phyloP scores from a whole-genome alignment of 495 filamentous ascomycete genomes.

The Trichoderma orchidacearum region DNA sequence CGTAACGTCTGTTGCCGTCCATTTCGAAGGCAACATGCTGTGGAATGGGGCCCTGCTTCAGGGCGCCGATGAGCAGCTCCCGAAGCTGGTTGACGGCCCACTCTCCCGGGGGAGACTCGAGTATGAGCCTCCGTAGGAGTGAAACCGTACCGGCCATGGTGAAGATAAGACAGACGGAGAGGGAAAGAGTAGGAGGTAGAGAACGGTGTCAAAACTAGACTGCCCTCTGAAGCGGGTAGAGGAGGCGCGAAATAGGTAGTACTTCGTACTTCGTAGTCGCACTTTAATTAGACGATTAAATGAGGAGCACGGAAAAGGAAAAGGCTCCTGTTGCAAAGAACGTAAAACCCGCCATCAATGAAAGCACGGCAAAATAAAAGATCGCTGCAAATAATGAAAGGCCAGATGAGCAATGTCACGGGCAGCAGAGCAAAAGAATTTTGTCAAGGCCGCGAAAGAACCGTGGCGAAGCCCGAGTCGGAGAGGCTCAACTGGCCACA shows the following conservation, averaged over 20 bases:
- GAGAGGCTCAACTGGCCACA: neutral
- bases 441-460: neutral
- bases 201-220: neutral
- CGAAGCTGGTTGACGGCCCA: conserved; percentile 60
- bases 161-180: neutral
- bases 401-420: neutral
- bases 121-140: conserved; percentile 19
- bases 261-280: neutral
- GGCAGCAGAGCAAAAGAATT: neutral
- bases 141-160: neutral
- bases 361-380: neutral
- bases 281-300: neutral
- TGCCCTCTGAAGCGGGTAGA: neutral
- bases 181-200: neutral
- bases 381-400: neutral
- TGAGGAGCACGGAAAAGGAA: neutral
- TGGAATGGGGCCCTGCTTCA: conserved; percentile 82
- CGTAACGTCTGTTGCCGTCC: conserved; percentile 94
- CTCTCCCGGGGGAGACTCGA: conserved; percentile 79
- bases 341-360: neutral
- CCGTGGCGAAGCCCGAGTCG: neutral
- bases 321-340: neutral
- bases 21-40: conserved; percentile 95
- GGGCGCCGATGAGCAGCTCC: conserved; percentile 70
- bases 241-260: neutral